Conservation (phyloP, 176 grass and related monocot species). For the barley (Hordeum vulgare) region MorexV3_pseudomolecules_assembly NC_058523.1:379385171-379385670, state of each 20-base stretch:
- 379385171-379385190: slow-evolving; percentile 10
- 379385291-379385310: slow-evolving; percentile 15
- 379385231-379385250: neutral
- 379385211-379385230: neutral
- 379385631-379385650: no score
- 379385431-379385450: neutral
- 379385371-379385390: neutral
- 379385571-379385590: no score
- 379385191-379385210: neutral
- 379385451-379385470: no score
- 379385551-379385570: no score
- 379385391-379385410: neutral
- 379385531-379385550: no score
- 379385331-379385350: neutral
- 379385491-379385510: no score
- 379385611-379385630: no score
- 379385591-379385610: no score
- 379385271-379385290: neutral
- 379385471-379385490: no score
- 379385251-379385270: slow-evolving; percentile 17
- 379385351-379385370: neutral
- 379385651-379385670: no score
- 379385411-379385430: neutral
- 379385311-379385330: neutral
- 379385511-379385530: no score